Evolutionary conservation across 1,139 yeast genomes (phyloP), one percentile per base, ranked within the genome.

Genomic region (Wickerhamomyces sp.): DNA sequence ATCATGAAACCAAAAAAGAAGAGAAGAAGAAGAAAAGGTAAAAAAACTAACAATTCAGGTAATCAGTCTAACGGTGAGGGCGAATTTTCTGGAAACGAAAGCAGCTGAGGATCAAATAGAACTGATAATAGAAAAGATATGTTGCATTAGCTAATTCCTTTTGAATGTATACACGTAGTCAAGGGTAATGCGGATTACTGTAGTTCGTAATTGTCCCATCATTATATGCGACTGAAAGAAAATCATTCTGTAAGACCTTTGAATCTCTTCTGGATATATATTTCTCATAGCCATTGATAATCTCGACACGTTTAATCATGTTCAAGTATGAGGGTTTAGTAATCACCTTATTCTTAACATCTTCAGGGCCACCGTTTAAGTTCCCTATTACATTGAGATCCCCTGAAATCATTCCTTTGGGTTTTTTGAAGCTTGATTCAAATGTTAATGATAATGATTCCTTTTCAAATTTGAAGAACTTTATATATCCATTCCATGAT

Each of bases 121-220:
- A n/a, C n/a, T n/a, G n/a, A n/a, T n/a, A n/a, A n/a, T n/a, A n/a
- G n/a, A n/a, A n/a, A n/a, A n/a, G n/a, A n/a, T n/a, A n/a, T n/a
- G n/a, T n/a, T n/a, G n/a, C n/a, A n/a, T n/a, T n/a, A n/a, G n/a
- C n/a, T n/a, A n/a, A n/a, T n/a, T n/a, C n/a, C n/a, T n/a, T n/a
- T n/a, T n/a, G n/a, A n/a, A n/a, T n/a, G n/a, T n/a, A n/a, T n/a
- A n/a, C n/a, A n/a, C n/a, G n/a, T n/a, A n/a, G n/a, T n/a, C n/a
- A n/a, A n/a, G n/a, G n/a, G n/a, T n/a, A 5, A 27, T n/a, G 10
- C 7, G 27, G 26, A 33, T 17, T n/a, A 10, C 42, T 47, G 42
- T 58, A 59, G 4, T 54, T 46, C 24, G 52, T 45, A n/a, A 64
- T 51, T 3, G 60, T 58, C 3, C 76, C 75, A 51, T 70, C 74